Evolutionary conservation across 1,139 yeast species (phyloP), one percentile per base, ranked within the genome.

Genomic region (Scheffersomyces stambukii): DNA sequence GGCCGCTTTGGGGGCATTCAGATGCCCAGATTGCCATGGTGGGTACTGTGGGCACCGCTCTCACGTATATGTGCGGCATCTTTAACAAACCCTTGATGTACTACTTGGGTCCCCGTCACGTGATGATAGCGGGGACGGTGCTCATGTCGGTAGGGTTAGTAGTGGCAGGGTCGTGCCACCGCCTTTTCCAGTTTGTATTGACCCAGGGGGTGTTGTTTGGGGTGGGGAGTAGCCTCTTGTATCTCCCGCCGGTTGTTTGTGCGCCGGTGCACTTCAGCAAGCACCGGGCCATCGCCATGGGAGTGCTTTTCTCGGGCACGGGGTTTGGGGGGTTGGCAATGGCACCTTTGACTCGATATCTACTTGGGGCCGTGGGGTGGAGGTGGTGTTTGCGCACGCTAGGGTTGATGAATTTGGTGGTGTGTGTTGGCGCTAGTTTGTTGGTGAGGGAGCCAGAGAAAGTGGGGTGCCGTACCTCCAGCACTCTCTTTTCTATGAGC

Each of bases 221-320:
- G 1, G 24, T 58, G 6, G 71, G 71, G 2, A 48, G 66, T 1
- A 55, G 64, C 8, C 30, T 63, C 21, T 35, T 55, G 2, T 65
- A 64, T 36, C 37, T 60, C 15, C 65, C 69, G 1, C 70, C 71
- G 1, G 65, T 62, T 9, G 57, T 60, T 0, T 56, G 60, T 38
- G 63, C 64, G 2, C 71, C 71, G 3, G 57, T 58, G 5, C 64
- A 50, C 35, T 65, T 57, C 38, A 46, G 47, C 19, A 43, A 48
- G 22, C 57, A 57, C 31, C 42, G 70, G 31, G 70, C 64, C 6
- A 49, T 60, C 30, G 71, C 71, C 1, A 52, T 62, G 58, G 71
- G 71, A 1, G 31, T 61, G 10, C 41, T 64, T 4, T 63, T 64
- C 33, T 46, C 66, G 8, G 72, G 72, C 2, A 55, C 70, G 0